Evolutionary conservation across 352 stramenopile species (phyloP), one percentile per base, ranked within the genome.

Genomic region (Phytophthora palmivora): DNA sequence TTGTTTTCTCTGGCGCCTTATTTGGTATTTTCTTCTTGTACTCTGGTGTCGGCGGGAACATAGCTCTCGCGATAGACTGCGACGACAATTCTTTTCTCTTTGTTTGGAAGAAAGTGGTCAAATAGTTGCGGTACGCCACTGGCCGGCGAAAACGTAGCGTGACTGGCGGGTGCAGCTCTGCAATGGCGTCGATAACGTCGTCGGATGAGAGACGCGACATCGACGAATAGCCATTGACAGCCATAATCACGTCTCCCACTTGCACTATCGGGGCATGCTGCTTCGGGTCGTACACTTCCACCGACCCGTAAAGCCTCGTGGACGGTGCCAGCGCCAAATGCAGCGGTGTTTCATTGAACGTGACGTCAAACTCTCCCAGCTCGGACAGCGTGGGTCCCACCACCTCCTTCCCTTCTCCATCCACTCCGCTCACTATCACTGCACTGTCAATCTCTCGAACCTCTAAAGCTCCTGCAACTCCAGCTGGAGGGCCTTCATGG

Each of bases 221-320:
- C 4, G 70, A 74, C 14, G 66, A 39, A 38, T 85, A 79, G 11
- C 66, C 78, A 47, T 89, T 89, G n/a, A 92, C 75, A 10, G 72
- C 74, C 65, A 89, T 82, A 28, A 92, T 55, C 18, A 92, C 82
- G 41, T 92, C 82, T 6, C 82, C 82, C 15, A 91, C 75, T 43
- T 88, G 70, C 12, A 89, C 57, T 15, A 50, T 53, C 2, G 68
- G 70, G 0, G 67, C 59, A 37, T 87, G 71, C 1, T 69, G 19
- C 46, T 86, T 87, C 2, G 80, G 74, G 49, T 91, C 77, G 61
- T 90, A 88, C 21, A 93, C 70, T 64, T 93, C 84, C 18, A 93
- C 78, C 0, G 80, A 87, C 5, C 80, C 84, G 52, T 93, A 93
- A 12, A 88, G 58, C n/a, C 84, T 74, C 8, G 84, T 93, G 6